A percentile compares a stretch with the other conserved stretches of the same genome.
Conservation (phyloP, 208 protist species). For the Leishmania guyanensis region DNA sequence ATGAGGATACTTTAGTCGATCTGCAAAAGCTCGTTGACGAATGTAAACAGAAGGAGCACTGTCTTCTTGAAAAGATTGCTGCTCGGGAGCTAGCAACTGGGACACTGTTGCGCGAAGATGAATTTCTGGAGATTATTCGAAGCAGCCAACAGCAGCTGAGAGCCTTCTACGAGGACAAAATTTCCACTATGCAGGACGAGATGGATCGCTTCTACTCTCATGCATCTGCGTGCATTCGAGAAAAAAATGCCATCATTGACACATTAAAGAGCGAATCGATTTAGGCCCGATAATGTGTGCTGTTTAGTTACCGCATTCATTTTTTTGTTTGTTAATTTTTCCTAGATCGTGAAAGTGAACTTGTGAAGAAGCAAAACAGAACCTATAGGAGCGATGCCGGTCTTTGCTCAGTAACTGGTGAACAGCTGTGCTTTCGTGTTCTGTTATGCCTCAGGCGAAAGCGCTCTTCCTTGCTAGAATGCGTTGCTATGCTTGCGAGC, state of each 20-base stretch:
- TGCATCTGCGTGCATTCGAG: constrained; percentile 14
- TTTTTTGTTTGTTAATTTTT: not conserved
- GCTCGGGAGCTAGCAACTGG: constrained; percentile 2
- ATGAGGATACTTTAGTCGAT: constrained; percentile 15
- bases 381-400: not conserved
- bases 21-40: constrained; percentile 8
- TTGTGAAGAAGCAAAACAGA: not conserved
- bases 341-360: not conserved
- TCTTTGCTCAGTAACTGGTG: not conserved
- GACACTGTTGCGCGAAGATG: constrained; percentile 6
- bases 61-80: constrained; percentile 2
- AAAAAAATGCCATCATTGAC: constrained; percentile 28
- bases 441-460: not conserved
- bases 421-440: not conserved
- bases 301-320: not conserved
- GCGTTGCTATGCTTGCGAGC: too few species aligned
- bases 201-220: constrained; percentile 20
- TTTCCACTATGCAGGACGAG: constrained; percentile 24
- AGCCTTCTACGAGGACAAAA: constrained; percentile 23
- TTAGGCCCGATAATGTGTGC: not conserved
- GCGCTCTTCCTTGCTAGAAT: not conserved
- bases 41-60: constrained; percentile 6
- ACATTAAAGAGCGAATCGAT: constrained; percentile 10
- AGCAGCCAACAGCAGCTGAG: constrained; percentile 14
- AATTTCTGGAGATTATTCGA: constrained; percentile 26